phyloP scores from a whole-genome alignment of 164 flowering plant species.

The Houttuynia cordata region DNA sequence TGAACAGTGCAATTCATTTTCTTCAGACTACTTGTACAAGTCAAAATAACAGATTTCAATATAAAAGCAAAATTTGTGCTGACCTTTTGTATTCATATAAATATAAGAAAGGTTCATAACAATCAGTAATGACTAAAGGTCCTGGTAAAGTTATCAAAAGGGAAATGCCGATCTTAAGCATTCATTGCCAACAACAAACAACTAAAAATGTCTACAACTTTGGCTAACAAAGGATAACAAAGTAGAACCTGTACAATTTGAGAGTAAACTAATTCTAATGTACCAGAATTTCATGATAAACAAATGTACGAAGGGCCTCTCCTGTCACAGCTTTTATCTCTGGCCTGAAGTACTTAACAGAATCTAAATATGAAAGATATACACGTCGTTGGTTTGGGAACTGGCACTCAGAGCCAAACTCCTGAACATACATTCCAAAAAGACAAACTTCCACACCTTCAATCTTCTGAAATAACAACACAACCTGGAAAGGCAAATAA shows the following conservation, averaged over 20 bases:
- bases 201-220: not conserved
- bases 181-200: not conserved
- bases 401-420: conserved; percentile 85
- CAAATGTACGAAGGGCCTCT: conserved; percentile 96
- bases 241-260: no score
- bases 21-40: no score
- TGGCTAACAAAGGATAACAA: not conserved
- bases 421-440: conserved; percentile 99
- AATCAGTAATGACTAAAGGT: no score
- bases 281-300: conserved; percentile 97
- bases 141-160: no score
- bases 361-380: conserved; percentile 92
- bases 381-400: conserved; percentile 94
- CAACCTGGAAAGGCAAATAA: conserved; percentile 38
- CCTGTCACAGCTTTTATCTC: conserved; percentile 77
- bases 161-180: no score
- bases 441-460: conserved; percentile 99
- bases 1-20: no score
- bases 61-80: no score
- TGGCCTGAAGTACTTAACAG: conserved; percentile 97
- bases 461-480: conserved; percentile 90
- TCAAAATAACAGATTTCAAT: no score
- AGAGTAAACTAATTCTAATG: conserved; percentile 1
- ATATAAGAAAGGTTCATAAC: no score
- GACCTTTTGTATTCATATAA: no score